These are phyloP conservation scores for Epichloe typhina DNA, from an alignment of 2,329 filamentous ascomycete species.

Conservation along the genomic window DNA sequence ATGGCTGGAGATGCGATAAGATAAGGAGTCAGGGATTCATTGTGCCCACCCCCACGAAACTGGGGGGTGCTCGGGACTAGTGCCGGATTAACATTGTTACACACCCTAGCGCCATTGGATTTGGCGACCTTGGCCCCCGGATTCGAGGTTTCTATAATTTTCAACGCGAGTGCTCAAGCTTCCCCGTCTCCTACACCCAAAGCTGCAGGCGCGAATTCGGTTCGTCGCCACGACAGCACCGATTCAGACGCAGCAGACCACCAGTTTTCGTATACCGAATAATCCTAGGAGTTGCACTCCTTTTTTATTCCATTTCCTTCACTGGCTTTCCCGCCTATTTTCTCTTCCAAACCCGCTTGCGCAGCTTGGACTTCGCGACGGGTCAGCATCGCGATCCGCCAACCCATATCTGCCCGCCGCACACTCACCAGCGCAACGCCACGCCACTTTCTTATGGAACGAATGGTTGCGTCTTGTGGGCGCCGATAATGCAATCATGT, in stretches of 20 bases:
- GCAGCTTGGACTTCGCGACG: slow-evolving; percentile 2
- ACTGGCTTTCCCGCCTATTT: not conserved
- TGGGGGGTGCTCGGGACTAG: slow-evolving; percentile 5
- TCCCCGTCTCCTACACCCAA: slow-evolving; percentile 3
- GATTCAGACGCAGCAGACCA: slow-evolving; percentile 2
- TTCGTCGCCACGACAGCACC: not conserved
- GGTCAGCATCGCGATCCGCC: slow-evolving; percentile 12
- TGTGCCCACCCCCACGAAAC: slow-evolving; percentile 5
- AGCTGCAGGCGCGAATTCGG: slow-evolving; percentile 7
- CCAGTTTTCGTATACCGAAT: not conserved
- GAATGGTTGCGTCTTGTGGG: slow-evolving; percentile 19
- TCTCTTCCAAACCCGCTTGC: slow-evolving; percentile 1
- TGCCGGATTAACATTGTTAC: slow-evolving; percentile 24
- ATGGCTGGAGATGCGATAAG: slow-evolving; percentile 8
- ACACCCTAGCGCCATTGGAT: slow-evolving; percentile 26
- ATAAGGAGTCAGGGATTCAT: not conserved
- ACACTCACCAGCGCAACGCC: slow-evolving; percentile 9
- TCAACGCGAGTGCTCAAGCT: slow-evolving; percentile 18
- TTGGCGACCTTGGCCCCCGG: slow-evolving; percentile 28
- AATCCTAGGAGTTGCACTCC: not conserved
- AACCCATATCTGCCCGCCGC: slow-evolving; percentile 2
- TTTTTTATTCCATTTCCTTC: not conserved
- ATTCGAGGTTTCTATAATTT: slow-evolving; percentile 25
- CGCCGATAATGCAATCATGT: slow-evolving; percentile 43
- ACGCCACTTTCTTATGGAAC: slow-evolving; percentile 22